Base-by-base conservation (phyloP, 306 rosid genomes). In the Gastrolobium villosum region DNA sequence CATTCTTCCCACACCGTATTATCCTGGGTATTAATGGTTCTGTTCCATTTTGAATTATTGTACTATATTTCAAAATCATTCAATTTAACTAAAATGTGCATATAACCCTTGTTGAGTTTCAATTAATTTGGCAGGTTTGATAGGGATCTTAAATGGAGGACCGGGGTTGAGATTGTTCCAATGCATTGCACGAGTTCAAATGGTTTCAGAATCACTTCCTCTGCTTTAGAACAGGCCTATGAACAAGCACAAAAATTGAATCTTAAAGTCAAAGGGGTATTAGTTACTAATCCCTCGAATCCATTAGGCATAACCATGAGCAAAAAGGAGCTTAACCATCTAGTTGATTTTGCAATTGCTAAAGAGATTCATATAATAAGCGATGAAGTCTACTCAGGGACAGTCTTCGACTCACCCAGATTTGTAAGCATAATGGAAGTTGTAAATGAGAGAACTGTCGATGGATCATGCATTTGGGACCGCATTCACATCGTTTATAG, bases 1-100 rank as follows among this genome's bases (percentile, higher is more conserved):
- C 76, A 94, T 94, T 41, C 88, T 94, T 73, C 98, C 98, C 45
- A 84, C 89, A 15, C 99, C 99, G 1, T 94, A 94, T 82, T 94
- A 94, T 61, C 99, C 97, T 3, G 99, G 97, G 97, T 91, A 84
- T 20, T 20, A n/a, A n/a, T n/a, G 26, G 26, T 14, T 76, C 10
- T 13, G 5, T 15, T 75, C 10, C 8, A 6, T 14, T n/a, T 15
- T 43, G 11, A 45, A 20, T 20, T 20, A 20, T 20, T 20, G 26
- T 20, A 20, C 26, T 20, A 20, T 20, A 39, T 4, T 46, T 43
- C 10, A 13, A 32, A 10, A 60, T 62, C 9, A 9, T 62, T 40
- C 4, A 26, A 3, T n/a, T 28, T 63, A 5, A 34, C 30, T 2
- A 53, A 9, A 20, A 20, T 20, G 3, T 9, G 10, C 11, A 2